These are phyloP conservation scores for Capsicum pubescens DNA, from an alignment of 257 asterid genomes.

Conservation along the genomic window DNA sequence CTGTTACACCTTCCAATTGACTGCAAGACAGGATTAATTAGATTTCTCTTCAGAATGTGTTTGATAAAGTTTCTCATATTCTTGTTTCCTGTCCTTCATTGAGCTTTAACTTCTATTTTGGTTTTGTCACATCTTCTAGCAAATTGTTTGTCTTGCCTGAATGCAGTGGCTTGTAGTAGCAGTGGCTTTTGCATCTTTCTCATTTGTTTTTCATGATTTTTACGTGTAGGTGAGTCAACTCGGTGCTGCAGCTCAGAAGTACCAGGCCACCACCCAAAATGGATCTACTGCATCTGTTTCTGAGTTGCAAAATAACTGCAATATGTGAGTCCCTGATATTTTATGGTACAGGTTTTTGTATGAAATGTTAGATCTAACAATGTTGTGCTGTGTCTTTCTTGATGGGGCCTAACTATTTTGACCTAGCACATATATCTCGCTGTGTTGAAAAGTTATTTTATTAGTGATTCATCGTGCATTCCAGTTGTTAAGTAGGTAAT, in stretches of 20 bases:
- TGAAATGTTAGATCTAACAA: not conserved
- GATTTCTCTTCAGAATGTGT: constrained; percentile 13
- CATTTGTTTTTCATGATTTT: constrained; percentile 8
- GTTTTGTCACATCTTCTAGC: not conserved
- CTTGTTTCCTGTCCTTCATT: not conserved
- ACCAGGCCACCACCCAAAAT: constrained; percentile 87
- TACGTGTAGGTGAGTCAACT: constrained; percentile 84
- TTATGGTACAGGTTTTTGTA: not conserved
- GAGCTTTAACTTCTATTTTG: not conserved
- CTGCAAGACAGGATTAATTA: constrained; percentile 4
- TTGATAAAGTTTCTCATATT: not conserved
- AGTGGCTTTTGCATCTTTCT: constrained; percentile 11
- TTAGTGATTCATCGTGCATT: not conserved
- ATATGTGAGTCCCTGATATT: constrained; percentile 65
- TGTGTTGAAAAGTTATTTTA: not conserved
- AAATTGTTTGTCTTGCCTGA: not conserved
- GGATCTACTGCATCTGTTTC: constrained; percentile 66
- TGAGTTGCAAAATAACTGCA: constrained; percentile 90
- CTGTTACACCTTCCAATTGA: not conserved
- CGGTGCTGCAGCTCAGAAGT: constrained; percentile 95
- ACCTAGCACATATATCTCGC: not conserved
- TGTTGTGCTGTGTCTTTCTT: not conserved
- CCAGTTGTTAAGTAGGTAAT: not conserved
- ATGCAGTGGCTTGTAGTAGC: no score
- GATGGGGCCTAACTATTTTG: not conserved